phyloP scores from a whole-genome alignment of 1,139 yeast genomes.

The Pichia sp. region DNA sequence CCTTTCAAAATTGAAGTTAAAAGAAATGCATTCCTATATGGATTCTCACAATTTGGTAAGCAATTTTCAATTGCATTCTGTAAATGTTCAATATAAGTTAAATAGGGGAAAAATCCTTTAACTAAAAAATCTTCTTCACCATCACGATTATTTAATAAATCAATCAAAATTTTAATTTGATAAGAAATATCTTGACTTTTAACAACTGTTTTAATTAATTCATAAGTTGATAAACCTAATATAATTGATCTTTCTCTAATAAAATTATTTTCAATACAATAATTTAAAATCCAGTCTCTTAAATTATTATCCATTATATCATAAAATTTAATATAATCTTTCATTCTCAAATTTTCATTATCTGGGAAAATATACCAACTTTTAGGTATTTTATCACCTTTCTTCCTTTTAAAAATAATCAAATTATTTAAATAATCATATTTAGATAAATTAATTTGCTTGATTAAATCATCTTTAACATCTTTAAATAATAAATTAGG shows the following conservation, averaged over 20 bases:
- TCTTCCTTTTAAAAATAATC: not conserved
- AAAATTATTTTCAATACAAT: constrained; percentile 5
- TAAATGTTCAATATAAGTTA: constrained; percentile 15
- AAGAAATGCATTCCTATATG: constrained; percentile 8
- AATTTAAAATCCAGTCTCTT: constrained; percentile 11
- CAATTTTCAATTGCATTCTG: constrained; percentile 7
- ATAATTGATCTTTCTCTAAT: not conserved
- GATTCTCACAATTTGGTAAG: constrained; percentile 10
- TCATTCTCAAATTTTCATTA: not conserved
- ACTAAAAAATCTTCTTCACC: constrained; percentile 6
- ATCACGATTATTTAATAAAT: constrained; percentile 4
- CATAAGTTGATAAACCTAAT: constrained; percentile 1
- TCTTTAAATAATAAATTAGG: constrained; percentile 7
- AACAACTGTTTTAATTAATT: constrained; percentile 2
- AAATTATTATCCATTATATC: constrained; percentile 10
- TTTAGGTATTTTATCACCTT: not conserved
- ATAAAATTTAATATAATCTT: constrained; percentile 10
- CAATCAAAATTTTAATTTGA: constrained; percentile 9
- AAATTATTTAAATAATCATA: constrained; percentile 3
- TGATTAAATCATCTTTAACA: constrained; percentile 8
- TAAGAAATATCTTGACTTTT: constrained; percentile 9
- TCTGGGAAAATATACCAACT: constrained; percentile 8
- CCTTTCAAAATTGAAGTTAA: constrained; percentile 9
- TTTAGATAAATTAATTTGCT: constrained; percentile 2
- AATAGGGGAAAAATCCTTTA: constrained; percentile 11